phyloP scores from a whole-genome alignment of 306 rosid species.

The Quercus parvula region DNA sequence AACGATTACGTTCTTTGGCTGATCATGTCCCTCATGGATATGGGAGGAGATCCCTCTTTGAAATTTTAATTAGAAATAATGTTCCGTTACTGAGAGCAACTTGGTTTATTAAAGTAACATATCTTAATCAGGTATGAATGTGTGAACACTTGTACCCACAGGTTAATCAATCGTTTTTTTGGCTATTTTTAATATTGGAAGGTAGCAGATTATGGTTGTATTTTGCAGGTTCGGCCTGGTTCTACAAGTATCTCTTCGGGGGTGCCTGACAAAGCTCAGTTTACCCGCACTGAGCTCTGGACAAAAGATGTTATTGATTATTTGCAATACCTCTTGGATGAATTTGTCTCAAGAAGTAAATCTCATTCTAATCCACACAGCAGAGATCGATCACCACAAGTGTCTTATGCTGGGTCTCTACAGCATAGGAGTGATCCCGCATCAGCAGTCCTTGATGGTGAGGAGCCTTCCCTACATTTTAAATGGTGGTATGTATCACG shows the following conservation, averaged over 20 bases:
- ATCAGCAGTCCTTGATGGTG: constrained; percentile 54
- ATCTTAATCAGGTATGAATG: constrained; percentile 79
- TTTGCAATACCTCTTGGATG: constrained; percentile 81
- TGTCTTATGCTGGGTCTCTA: constrained; percentile 50
- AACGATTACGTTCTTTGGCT: constrained; percentile 67
- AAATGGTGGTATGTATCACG: constrained; percentile 94
- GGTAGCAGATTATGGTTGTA: constrained; percentile 32
- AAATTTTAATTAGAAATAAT: constrained; percentile 82
- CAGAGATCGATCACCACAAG: constrained; percentile 65
- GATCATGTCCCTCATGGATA: constrained; percentile 90
- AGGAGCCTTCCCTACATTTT: constrained; percentile 78
- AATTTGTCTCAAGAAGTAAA: constrained; percentile 56
- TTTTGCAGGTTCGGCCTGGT: constrained; percentile 69
- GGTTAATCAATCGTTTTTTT: background rate
- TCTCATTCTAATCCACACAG: constrained; percentile 46
- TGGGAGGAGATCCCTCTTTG: constrained; percentile 69
- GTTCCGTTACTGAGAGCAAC: constrained; percentile 96
- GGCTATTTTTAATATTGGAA: constrained; percentile 21
- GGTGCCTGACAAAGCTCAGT: constrained; percentile 69
- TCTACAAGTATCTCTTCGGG: constrained; percentile 62
- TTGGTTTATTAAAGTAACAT: constrained; percentile 88
- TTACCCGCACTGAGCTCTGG: constrained; percentile 84
- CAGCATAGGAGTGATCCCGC: constrained; percentile 54
- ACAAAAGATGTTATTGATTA: constrained; percentile 86
- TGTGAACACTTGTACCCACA: constrained; percentile 4